phyloP scores from a whole-genome alignment of 2,329 filamentous ascomycete genomes.

The Ceratocystis colombiana region DNA sequence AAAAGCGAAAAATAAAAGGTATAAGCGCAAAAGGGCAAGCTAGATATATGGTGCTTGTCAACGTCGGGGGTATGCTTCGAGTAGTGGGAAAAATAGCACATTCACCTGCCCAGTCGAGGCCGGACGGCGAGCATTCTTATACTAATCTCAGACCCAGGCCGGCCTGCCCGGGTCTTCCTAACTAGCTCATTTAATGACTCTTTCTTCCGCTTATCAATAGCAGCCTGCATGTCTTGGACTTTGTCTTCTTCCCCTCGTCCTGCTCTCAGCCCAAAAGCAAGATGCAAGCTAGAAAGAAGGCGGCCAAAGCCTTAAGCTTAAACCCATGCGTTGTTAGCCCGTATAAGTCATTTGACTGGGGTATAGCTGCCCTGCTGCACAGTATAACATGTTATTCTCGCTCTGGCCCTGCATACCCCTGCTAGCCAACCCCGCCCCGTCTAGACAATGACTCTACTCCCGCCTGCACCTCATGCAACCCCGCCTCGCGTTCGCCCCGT shows the following conservation, averaged over 20 bases:
- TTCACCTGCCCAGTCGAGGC: background rate
- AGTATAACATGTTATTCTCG: background rate
- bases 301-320: constrained; percentile 12
- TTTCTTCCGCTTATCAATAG: background rate
- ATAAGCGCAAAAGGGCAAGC: background rate
- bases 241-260: background rate
- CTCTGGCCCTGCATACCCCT: constrained; percentile 6
- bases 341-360: constrained; percentile 5
- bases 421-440: constrained; percentile 4
- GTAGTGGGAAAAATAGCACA: too few species aligned
- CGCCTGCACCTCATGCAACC: background rate
- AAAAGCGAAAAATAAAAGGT: constrained; percentile 9
- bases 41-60: background rate
- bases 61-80: background rate
- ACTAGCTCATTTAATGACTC: background rate
- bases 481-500: constrained; percentile 8
- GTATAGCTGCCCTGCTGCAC: background rate
- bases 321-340: constrained; percentile 1
- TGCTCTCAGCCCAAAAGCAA: background rate
- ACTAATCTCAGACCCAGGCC: background rate
- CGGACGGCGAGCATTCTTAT: background rate
- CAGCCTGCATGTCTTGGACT: background rate
- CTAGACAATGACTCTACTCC: constrained; percentile 4
- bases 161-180: too few species aligned
- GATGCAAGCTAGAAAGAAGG: background rate